These are phyloP conservation scores for Tanacetum coccineum DNA, from an alignment of 129 eudicot genomes.

Conservation along the genomic window DNA sequence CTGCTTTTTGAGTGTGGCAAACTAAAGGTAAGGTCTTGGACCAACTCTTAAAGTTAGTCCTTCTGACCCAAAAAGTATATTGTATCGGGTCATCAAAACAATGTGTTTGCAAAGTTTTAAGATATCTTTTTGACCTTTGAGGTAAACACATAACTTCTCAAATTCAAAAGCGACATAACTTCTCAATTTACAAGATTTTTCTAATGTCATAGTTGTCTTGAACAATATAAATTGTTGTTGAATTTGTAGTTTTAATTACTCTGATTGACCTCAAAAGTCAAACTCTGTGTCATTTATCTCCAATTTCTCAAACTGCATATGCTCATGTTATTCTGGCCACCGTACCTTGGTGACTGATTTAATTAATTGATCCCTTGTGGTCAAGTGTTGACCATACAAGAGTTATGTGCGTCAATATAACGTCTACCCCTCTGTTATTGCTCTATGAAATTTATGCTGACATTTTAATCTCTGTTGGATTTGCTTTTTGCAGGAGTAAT, in stretches of 20 bases:
- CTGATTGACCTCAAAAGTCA: constrained; percentile 22
- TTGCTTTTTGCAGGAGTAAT: constrained; percentile 24
- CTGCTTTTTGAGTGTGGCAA: too few species aligned
- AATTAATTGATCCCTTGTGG: too few species aligned
- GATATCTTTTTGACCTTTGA: constrained; percentile 2
- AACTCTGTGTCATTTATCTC: neutral
- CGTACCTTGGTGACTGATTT: neutral
- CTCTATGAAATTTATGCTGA: neutral
- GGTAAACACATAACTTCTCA: constrained; percentile 10
- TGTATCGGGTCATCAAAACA: neutral
- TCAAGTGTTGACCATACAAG: too few species aligned
- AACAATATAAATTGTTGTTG: neutral
- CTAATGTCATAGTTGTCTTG: constrained; percentile 5
- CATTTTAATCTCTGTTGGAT: neutral
- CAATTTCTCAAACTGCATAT: neutral
- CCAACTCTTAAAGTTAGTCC: too few species aligned
- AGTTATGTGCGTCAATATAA: too few species aligned
- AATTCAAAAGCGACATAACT: too few species aligned
- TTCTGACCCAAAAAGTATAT: too few species aligned
- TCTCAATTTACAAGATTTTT: neutral
- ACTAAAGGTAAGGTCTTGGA: too few species aligned
- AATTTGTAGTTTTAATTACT: neutral
- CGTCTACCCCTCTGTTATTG: neutral
- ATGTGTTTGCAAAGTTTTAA: neutral
- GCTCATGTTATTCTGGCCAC: neutral